phyloP scores from a whole-genome alignment of 148 eudicot genomes.

The Silene uniflora region DNA sequence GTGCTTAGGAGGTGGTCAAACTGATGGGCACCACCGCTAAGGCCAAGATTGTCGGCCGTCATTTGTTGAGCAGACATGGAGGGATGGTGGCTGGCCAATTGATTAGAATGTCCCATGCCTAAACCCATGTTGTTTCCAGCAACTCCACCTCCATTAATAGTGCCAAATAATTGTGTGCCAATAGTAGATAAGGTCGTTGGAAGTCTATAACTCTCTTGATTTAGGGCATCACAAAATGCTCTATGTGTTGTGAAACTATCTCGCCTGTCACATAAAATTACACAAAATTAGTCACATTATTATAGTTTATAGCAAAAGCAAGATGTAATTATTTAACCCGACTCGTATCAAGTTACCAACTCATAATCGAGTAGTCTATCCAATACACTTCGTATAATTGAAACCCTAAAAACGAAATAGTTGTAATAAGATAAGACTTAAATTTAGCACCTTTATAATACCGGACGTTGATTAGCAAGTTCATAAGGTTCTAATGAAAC shows the following conservation, averaged over 20 bases:
- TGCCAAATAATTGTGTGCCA: constrained; percentile 32
- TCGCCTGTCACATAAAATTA: constrained; percentile 33
- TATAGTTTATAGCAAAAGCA: no score
- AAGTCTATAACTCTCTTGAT: constrained; percentile 57
- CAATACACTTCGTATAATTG: no score
- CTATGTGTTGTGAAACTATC: constrained; percentile 74
- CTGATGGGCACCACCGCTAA: constrained; percentile 24
- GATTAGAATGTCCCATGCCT: constrained; percentile 28
- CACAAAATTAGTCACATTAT: background rate
- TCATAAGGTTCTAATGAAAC: no score
- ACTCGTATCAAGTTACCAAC: no score
- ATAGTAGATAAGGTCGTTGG: constrained; percentile 35
- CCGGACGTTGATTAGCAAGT: no score
- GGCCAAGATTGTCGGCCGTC: constrained; percentile 32
- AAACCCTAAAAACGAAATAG: no score
- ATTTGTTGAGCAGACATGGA: constrained; percentile 28
- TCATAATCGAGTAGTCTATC: no score
- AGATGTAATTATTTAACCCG: no score
- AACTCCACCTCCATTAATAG: background rate
- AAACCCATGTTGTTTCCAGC: constrained; percentile 27
- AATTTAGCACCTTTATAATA: no score
- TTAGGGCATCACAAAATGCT: constrained; percentile 68
- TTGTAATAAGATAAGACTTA: no score
- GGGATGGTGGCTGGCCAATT: constrained; percentile 16
- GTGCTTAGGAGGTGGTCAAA: constrained; percentile 28